Evolutionary conservation across 176 grass and related monocot species (phyloP).

Genomic region (Phragmites australis): DNA sequence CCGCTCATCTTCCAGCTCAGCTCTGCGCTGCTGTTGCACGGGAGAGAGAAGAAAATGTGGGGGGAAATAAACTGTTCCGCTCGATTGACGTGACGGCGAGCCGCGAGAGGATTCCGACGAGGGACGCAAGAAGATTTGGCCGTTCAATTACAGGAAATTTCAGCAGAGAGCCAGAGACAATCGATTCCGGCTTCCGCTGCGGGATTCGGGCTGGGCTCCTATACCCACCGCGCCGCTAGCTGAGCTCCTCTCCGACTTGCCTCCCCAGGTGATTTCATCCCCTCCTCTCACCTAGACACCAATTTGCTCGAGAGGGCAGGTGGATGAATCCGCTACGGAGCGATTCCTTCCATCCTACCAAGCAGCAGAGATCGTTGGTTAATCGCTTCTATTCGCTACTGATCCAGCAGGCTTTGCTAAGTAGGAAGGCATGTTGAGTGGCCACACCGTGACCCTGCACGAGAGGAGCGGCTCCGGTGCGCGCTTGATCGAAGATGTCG

Average conservation of each 20-base stretch:
- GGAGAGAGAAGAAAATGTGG: too few relatives aligned
- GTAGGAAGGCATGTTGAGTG: constrained; percentile 56
- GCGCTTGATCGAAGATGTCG: constrained; percentile 46
- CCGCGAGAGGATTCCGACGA: not conserved
- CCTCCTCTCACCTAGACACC: not conserved
- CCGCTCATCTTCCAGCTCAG: too few relatives aligned
- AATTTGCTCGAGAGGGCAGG: not conserved
- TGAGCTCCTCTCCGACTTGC: too few relatives aligned
- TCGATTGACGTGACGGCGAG: not conserved
- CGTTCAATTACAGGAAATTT: not conserved
- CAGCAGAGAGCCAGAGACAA: not conserved
- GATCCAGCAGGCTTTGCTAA: not conserved
- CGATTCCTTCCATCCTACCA: not conserved
- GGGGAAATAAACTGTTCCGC: not conserved
- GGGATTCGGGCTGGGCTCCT: too few relatives aligned
- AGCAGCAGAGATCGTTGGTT: not conserved
- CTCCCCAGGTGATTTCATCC: not conserved
- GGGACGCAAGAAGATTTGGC: not conserved
- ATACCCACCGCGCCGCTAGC: too few relatives aligned
- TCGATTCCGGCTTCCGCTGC: not conserved
- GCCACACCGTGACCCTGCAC: constrained; percentile 51
- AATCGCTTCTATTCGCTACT: not conserved
- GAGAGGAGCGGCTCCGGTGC: constrained; percentile 50
- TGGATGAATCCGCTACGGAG: not conserved
- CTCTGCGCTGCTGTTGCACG: too few relatives aligned